phyloP scores from a whole-genome alignment of 2,329 filamentous ascomycete genomes.

The Paracamarosporium sp. region DNA sequence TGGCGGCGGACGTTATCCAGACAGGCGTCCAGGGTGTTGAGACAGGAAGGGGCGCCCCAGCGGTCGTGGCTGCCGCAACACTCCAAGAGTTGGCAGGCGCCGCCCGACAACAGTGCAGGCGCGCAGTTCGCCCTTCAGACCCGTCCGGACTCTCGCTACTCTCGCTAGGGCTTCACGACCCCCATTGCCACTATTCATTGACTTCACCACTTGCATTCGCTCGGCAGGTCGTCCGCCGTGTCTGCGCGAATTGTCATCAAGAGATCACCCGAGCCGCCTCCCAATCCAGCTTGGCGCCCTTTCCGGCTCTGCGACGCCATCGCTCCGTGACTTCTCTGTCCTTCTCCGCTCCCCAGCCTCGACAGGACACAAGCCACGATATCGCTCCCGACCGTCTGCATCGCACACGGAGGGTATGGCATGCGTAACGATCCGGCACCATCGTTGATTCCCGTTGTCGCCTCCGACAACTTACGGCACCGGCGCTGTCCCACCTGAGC shows the following conservation, averaged over 20 bases:
- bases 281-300: slow-evolving; percentile 6
- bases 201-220: slow-evolving; percentile 10
- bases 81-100: slow-evolving; percentile 1
- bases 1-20: neutral
- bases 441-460: slow-evolving; percentile 24
- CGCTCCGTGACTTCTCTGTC: slow-evolving; percentile 6
- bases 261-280: slow-evolving; percentile 16
- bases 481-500: slow-evolving; percentile 16
- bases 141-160: neutral
- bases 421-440: slow-evolving; percentile 17
- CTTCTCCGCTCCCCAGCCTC: slow-evolving; percentile 3
- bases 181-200: neutral
- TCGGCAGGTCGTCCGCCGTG: slow-evolving; percentile 13
- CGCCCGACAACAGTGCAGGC: neutral
- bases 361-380: neutral
- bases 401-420: slow-evolving; percentile 31
- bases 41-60: slow-evolving; percentile 6
- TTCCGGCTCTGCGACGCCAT: slow-evolving; percentile 6
- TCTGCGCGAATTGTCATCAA: slow-evolving; percentile 21
- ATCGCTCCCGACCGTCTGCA: slow-evolving; percentile 15
- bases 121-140: neutral
- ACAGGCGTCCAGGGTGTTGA: neutral
- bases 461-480: slow-evolving; percentile 17
- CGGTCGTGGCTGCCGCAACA: slow-evolving; percentile 6
- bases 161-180: neutral